These are phyloP conservation scores for Solanum tarijense DNA, from an alignment of 257 asterid genomes.

Conservation along the genomic window DNA sequence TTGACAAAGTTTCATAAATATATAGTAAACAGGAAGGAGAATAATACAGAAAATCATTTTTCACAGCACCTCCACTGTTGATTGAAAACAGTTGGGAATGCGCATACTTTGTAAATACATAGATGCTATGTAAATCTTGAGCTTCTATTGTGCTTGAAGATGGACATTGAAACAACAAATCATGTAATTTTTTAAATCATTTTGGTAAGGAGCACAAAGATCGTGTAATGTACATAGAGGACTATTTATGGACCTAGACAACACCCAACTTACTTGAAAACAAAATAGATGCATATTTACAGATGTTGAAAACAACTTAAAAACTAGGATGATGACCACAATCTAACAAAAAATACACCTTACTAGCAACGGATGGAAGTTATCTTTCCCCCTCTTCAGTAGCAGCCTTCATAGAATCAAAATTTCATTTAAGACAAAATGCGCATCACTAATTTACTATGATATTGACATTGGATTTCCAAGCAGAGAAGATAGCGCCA, in stretches of 20 bases:
- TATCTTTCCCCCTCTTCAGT: not conserved
- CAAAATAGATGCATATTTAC: not conserved
- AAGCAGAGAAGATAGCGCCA: not conserved
- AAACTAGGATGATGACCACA: not conserved
- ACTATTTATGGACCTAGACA: not conserved
- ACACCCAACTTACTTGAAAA: not conserved
- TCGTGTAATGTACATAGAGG: not conserved
- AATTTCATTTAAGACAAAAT: not conserved
- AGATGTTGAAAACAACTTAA: not conserved
- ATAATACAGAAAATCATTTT: not conserved
- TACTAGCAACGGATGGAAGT: not conserved
- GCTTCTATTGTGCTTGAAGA: not conserved
- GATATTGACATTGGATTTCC: not conserved
- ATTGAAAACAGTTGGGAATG: not conserved
- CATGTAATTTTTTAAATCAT: not conserved
- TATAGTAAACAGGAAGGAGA: not conserved
- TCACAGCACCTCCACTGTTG: not conserved
- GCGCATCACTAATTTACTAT: not conserved
- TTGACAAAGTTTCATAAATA: not conserved
- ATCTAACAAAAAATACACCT: not conserved
- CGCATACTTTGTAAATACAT: not conserved
- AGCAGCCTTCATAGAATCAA: not conserved
- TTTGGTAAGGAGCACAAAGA: not conserved
- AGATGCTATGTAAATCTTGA: not conserved
- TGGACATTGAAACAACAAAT: not conserved